phyloP scores from a whole-genome alignment of 1,139 yeast genomes.

The Kluyveromyces sp. region DNA sequence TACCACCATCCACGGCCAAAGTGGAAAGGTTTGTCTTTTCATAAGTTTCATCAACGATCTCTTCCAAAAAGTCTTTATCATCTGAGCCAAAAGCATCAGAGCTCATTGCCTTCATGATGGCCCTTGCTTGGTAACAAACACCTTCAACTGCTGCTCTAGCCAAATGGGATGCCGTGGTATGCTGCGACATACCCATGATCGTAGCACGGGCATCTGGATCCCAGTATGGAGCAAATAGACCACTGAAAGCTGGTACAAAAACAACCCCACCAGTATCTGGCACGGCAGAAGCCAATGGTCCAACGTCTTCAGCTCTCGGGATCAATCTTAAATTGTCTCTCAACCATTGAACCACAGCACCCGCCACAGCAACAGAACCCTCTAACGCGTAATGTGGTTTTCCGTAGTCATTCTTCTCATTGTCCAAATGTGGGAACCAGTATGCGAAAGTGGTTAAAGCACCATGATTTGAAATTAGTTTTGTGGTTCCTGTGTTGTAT shows the following conservation, averaged over 20 bases:
- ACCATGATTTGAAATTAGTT: constrained; percentile 67
- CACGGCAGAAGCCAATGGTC: constrained; percentile 81
- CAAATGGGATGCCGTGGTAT: constrained; percentile 77
- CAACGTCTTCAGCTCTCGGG: constrained; percentile 77
- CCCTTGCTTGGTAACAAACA: constrained; percentile 88
- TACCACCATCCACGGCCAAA: constrained; percentile 88
- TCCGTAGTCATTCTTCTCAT: constrained; percentile 38
- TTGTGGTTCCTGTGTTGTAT: constrained; percentile 73
- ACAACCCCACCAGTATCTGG: constrained; percentile 85
- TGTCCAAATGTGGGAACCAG: constrained; percentile 67
- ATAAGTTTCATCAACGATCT: constrained; percentile 30
- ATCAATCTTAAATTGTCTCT: constrained; percentile 83
- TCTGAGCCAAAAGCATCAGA: constrained; percentile 58
- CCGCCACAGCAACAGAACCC: constrained; percentile 96
- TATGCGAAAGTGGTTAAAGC: constrained; percentile 84
- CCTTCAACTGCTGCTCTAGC: constrained; percentile 95
- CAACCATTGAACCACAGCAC: constrained; percentile 91
- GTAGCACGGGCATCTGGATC: constrained; percentile 89
- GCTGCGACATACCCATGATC: constrained; percentile 86
- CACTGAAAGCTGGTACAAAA: constrained; percentile 92
- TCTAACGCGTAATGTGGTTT: constrained; percentile 85
- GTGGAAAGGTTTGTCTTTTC: constrained; percentile 44
- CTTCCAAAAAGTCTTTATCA: constrained; percentile 34
- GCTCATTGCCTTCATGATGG: constrained; percentile 86
- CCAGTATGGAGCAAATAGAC: constrained; percentile 96